A percentile compares a stretch with the other conserved stretches of the same genome.
These are phyloP conservation scores for Trametopsis cervina DNA, from an alignment of 768 basidiomycete species.

Conservation along the genomic window DNA sequence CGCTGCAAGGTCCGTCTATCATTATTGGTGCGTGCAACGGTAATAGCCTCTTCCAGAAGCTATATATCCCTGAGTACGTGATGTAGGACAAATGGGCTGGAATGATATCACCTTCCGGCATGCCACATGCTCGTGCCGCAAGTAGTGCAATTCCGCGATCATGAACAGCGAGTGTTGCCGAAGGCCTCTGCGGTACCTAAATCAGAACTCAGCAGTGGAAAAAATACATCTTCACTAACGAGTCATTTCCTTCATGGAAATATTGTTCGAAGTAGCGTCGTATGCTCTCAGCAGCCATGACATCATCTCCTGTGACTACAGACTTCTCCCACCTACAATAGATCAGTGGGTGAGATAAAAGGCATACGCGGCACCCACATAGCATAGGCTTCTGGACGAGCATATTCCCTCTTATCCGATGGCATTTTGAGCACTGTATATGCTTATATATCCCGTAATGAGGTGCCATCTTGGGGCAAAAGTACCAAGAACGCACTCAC, in stretches of 20 bases:
- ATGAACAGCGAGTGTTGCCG: conserved; percentile 78
- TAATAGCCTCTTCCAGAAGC: conserved; percentile 73
- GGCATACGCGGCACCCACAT: conserved; percentile 39
- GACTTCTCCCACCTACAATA: conserved; percentile 58
- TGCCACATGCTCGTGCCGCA: conserved; percentile 58
- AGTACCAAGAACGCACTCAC: no score
- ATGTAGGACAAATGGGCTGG: conserved; percentile 5
- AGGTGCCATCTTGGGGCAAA: no score
- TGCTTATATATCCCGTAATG: no score
- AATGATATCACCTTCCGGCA: conserved; percentile 49
- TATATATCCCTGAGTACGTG: conserved; percentile 24
- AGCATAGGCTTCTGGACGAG: conserved; percentile 53
- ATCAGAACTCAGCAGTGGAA: neutral
- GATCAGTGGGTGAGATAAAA: no score
- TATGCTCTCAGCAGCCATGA: conserved; percentile 60
- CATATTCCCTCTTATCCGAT: conserved; percentile 60
- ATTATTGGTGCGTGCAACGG: conserved; percentile 63
- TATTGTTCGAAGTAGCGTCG: conserved; percentile 81
- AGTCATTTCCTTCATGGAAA: conserved; percentile 75
- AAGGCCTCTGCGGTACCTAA: conserved; percentile 43
- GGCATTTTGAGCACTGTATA: conserved; percentile 54
- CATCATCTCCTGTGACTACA: conserved; percentile 60
- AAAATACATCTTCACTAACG: conserved; percentile 39
- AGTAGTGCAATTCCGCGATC: conserved; percentile 71
- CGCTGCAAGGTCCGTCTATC: conserved; percentile 72